A percentile compares a stretch with the other conserved stretches of the same genome.
Evolutionary conservation across 2,329 filamentous ascomycete species (phyloP).

Genomic region (Aspergillus ibericus): DNA sequence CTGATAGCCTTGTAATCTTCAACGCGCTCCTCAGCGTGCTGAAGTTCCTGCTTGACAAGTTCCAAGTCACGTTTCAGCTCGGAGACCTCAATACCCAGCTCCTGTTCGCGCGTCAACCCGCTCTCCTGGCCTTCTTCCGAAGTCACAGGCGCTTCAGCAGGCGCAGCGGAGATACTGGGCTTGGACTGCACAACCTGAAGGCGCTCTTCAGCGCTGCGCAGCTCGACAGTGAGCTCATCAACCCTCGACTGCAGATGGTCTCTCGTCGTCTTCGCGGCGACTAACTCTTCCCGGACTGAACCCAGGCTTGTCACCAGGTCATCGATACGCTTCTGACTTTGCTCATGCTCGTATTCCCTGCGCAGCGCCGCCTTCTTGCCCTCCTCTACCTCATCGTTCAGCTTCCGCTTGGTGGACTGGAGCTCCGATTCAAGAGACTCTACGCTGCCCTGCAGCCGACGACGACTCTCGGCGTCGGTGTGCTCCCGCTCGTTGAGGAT

Average conservation of each 20-base stretch:
- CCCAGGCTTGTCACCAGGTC: conserved; percentile 80
- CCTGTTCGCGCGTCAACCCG: conserved; percentile 69
- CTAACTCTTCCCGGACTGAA: conserved; percentile 80
- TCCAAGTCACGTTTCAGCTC: conserved; percentile 88
- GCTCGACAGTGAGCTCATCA: conserved; percentile 82
- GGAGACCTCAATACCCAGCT: conserved; percentile 77
- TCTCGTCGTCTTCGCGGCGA: conserved; percentile 79
- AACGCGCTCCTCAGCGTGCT: conserved; percentile 75
- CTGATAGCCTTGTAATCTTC: conserved; percentile 89
- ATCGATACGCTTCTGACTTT: conserved; percentile 87
- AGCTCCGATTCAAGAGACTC: conserved; percentile 80
- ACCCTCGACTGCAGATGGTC: conserved; percentile 88
- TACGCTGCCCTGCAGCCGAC: conserved; percentile 74
- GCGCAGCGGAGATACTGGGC: conserved; percentile 62
- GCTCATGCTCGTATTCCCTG: conserved; percentile 86
- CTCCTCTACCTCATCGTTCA: conserved; percentile 80
- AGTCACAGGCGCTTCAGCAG: conserved; percentile 40
- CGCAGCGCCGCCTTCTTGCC: conserved; percentile 77
- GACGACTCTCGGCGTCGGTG: conserved; percentile 75
- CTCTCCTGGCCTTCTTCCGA: conserved; percentile 53
- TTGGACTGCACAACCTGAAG: conserved; percentile 78
- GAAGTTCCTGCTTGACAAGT: conserved; percentile 74
- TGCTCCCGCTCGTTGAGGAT: conserved; percentile 90
- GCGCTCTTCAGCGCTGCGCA: conserved; percentile 86
- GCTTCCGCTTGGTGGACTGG: conserved; percentile 73